These are phyloP conservation scores for Puccinia novopanici DNA, from an alignment of 1,284 basidiomycete genomes.

Conservation along the genomic window DNA sequence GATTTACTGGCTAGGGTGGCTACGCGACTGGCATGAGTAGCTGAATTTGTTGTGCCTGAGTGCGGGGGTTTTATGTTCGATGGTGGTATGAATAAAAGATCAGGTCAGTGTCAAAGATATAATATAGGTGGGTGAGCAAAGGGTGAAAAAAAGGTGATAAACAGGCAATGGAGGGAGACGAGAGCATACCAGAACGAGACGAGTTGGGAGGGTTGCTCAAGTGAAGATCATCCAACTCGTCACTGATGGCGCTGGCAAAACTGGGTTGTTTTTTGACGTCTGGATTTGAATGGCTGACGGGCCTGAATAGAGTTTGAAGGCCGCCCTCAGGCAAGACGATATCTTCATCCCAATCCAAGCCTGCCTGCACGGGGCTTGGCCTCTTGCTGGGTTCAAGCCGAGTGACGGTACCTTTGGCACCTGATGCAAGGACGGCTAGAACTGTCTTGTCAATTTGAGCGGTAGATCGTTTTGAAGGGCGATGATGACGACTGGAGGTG, in stretches of 20 bases:
- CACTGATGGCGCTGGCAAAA: slow-evolving; percentile 46
- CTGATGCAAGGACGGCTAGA: slow-evolving; percentile 41
- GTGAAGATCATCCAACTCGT: slow-evolving; percentile 36
- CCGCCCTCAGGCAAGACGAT: slow-evolving; percentile 36
- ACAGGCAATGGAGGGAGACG: background rate
- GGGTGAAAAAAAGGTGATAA: background rate
- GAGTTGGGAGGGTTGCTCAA: background rate
- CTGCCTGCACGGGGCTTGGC: slow-evolving; percentile 35
- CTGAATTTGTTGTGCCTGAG: background rate
- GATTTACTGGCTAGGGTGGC: background rate
- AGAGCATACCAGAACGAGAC: background rate
- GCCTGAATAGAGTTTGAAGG: slow-evolving; percentile 17
- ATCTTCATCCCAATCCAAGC: slow-evolving; percentile 50
- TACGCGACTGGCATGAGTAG: slow-evolving; percentile 2
- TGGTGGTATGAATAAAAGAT: background rate
- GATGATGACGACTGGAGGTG: background rate
- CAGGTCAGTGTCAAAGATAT: too few relatives aligned
- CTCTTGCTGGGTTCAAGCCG: slow-evolving; percentile 43
- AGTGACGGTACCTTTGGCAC: slow-evolving; percentile 46
- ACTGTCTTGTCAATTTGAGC: slow-evolving; percentile 35
- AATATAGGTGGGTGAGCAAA: too few relatives aligned
- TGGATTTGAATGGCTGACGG: background rate
- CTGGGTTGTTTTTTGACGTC: slow-evolving; percentile 41
- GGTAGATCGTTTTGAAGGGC: slow-evolving; percentile 1
- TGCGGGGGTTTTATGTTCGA: background rate